Evolutionary conservation across 345 rosid species (phyloP).

Genomic region (Acer yangbiense): DNA sequence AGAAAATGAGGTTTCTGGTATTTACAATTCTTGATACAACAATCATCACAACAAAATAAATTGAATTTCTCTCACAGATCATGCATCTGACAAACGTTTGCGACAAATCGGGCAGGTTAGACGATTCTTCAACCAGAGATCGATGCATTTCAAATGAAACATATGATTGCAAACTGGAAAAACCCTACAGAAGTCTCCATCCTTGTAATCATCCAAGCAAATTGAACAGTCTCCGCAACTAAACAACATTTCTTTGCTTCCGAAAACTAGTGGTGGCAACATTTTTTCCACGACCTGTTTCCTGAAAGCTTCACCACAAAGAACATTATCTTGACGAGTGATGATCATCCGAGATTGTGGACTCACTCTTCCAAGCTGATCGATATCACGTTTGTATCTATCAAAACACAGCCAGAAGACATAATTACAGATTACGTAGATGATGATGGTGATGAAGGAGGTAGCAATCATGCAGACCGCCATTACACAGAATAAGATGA

Average conservation of each 20-base stretch:
- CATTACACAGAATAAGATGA: background rate
- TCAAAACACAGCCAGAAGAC: background rate
- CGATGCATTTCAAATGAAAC: slow-evolving; percentile 16
- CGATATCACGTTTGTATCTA: background rate
- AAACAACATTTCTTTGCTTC: background rate
- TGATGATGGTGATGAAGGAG: background rate
- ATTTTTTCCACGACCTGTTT: slow-evolving; percentile 6
- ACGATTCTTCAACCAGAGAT: slow-evolving; percentile 10
- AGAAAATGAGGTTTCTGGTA: background rate
- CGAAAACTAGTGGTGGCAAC: background rate
- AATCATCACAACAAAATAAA: background rate
- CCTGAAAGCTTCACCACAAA: background rate
- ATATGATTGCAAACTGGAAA: slow-evolving; percentile 14
- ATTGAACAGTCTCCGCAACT: slow-evolving; percentile 11
- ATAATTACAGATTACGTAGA: background rate
- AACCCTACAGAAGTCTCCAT: slow-evolving; percentile 1
- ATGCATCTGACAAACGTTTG: background rate
- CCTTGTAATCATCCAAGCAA: slow-evolving; percentile 17
- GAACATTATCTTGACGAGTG: background rate
- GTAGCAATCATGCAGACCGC: background rate
- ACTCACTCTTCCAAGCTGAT: background rate
- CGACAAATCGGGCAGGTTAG: slow-evolving; percentile 18
- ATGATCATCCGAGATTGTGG: background rate
- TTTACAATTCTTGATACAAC: too few relatives aligned
- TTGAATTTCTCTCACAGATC: background rate